Evolutionary conservation across 768 basidiomycete species (phyloP), one percentile per base, ranked within the genome.

Genomic region (Clathrus columnatus): DNA sequence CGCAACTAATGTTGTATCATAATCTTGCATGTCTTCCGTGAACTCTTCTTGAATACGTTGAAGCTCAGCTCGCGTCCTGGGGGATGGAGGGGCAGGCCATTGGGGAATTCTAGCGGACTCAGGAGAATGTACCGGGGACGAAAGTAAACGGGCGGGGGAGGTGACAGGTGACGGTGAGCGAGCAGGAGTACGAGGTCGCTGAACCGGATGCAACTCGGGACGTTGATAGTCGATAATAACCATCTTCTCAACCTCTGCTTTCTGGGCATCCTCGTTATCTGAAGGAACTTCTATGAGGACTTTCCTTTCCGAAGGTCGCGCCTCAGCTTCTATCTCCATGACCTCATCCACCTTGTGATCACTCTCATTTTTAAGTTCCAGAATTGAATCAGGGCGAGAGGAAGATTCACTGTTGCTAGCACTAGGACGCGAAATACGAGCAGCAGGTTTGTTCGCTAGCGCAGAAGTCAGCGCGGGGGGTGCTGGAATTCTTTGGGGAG

Each of bases 1-100:
- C 17, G 94, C 91, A 42, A 96, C 95, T 94, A 99, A 95, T 1
- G 90, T 89, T 43, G 87, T 86, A 69, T 96, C 92, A 57, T 77
- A 79, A 65, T 68, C 83, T 77, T 90, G 87, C 42, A 81, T 69
- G n/a, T 95, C 86, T 55, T 84, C 84, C 36, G 85, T 79, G 67
- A 82, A 85, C 32, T 68, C 70, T 48, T 67, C 67, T 51, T 83
- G 82, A 57, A 99, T 73, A 24, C 77, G 74, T 18, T 82, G 73
- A 26, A 98, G 71, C 65, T 80, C 80, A 2, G 86, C 84, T 21
- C 79, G 73, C 56, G 84, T 71, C 42, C 87, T 83, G n/a, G 88
- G 88, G 86, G 88, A 91, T 8, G 46, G 45, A 83, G 50, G 49
- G 64, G 51, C 80, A 77, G 42, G 76, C 66, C 48, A 56, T 27